Evolutionary conservation across 306 rosid species (phyloP).

Genomic region (Rosa persica): DNA sequence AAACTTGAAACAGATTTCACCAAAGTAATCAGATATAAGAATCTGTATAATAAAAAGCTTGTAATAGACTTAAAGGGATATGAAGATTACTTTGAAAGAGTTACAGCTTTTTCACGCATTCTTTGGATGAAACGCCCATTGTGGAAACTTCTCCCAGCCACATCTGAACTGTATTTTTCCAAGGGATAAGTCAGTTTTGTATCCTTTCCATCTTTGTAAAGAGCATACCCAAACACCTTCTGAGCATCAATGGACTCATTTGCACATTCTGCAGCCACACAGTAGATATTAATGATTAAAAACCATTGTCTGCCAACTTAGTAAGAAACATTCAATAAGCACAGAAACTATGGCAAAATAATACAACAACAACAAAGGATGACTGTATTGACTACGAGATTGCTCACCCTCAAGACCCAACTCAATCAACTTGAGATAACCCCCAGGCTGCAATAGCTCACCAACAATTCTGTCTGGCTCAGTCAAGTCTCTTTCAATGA

Average conservation of each 20-base stretch:
- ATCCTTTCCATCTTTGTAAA: conserved; percentile 33
- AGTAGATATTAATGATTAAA: conserved; percentile 10
- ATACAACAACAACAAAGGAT: not conserved
- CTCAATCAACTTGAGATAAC: conserved; percentile 32
- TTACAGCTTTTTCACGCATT: conserved; percentile 11
- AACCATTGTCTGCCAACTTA: not conserved
- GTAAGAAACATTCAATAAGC: not conserved
- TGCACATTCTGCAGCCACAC: conserved; percentile 29
- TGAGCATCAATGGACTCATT: conserved; percentile 27
- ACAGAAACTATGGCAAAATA: not conserved
- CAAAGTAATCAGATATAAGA: not conserved
- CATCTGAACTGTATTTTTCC: conserved; percentile 4
- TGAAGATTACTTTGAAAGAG: conserved; percentile 16
- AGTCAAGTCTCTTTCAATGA: conserved; percentile 49
- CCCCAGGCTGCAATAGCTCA: conserved; percentile 36
- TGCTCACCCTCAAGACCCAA: conserved; percentile 55
- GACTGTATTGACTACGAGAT: not conserved
- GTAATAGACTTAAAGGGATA: not conserved
- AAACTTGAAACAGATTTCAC: not conserved
- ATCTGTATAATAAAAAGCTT: too few species aligned
- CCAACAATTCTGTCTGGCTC: conserved; percentile 30
- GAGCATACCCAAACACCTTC: conserved; percentile 26
- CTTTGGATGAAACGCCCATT: conserved; percentile 54
- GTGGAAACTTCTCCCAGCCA: conserved; percentile 20
- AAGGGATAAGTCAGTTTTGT: not conserved